Base-by-base conservation (phyloP, 768 basidiomycete genomes). In the Boletus pseudopeckii region DNA sequence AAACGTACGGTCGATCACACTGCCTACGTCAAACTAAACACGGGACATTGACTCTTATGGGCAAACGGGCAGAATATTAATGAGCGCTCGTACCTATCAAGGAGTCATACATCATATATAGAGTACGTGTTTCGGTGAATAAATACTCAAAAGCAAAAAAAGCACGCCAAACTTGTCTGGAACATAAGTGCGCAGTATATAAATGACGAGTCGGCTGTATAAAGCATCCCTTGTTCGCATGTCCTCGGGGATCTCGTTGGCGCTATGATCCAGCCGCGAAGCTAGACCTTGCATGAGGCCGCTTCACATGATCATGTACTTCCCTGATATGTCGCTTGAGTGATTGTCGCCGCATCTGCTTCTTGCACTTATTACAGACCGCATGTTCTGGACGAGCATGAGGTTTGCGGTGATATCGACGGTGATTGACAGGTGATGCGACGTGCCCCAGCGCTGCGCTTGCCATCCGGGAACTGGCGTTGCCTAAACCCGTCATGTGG, bases 311-410 rank as follows among this genome's bases (percentile, higher is more conserved):
- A 0, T 60, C 8, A 5, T 67, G 66, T 0, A 67, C 58, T 17
- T 67, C 66, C 4, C 30, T 54, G 0, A 55, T n/a, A 32, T 67
- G 66, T 26, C 66, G 54, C 17, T 2, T 55, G 0, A 59, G 38
- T 1, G 67, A 69, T 17, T 59, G 55, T 33, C 13, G 56, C 2
- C 58, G 48, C 62, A 67, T 58, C 0, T 0, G 0, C 39, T 62
- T 67, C 1, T 24, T 11, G 50, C 66, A 67, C 11, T 7, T 37
- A 7, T 47, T 43, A 14, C 58, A 59, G 1, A 6, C 7, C 28
- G 48, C 52, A 17, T 4, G 33, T 17, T 48, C 50, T 32, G 41
- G 41, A 17, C 38, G 50, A 24, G 18, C 24, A 33, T 13, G 38
- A 10, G 40, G 5, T 18, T 47, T 32, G 36, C 43, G 52, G 26